Conservation (phyloP, 2,329 filamentous ascomycete genomes). For the Ophiostoma sp. region DNA sequence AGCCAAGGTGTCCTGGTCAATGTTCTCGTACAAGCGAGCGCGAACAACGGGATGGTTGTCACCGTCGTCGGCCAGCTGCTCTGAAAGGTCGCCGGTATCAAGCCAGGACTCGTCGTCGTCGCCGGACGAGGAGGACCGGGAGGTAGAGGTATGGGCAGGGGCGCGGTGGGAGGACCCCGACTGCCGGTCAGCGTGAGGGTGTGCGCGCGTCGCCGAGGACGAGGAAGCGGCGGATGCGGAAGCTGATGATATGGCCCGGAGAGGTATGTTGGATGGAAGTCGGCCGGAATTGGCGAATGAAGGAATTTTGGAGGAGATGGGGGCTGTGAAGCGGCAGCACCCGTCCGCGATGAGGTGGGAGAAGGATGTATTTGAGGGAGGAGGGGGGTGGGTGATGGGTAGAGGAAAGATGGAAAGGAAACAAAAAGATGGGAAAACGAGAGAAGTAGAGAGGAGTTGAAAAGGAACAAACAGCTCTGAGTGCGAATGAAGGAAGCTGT, state of each 20-base stretch:
- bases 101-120: slow-evolving; percentile 66
- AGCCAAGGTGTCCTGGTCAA: slow-evolving; percentile 58
- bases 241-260: slow-evolving; percentile 58
- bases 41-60: slow-evolving; percentile 61
- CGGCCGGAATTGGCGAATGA: slow-evolving; percentile 56
- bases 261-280: slow-evolving; percentile 78
- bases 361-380: slow-evolving; percentile 13
- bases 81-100: slow-evolving; percentile 89
- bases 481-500: not conserved
- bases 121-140: slow-evolving; percentile 32
- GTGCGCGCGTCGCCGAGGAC: slow-evolving; percentile 33
- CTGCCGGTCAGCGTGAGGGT: slow-evolving; percentile 27
- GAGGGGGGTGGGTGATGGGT: slow-evolving; percentile 12
- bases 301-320: slow-evolving; percentile 76
- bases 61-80: slow-evolving; percentile 76
- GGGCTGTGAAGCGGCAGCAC: slow-evolving; percentile 74
- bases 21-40: slow-evolving; percentile 60
- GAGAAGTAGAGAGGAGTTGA: not conserved
- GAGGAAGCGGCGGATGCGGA: slow-evolving; percentile 18
- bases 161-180: slow-evolving; percentile 45
- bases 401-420: slow-evolving; percentile 18
- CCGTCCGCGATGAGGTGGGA: slow-evolving; percentile 43
- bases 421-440: not conserved
- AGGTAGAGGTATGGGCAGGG: slow-evolving; percentile 32
- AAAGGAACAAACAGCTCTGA: not conserved